Evolutionary conservation across 306 rosid genomes (phyloP), one percentile per base, ranked within the genome.

Genomic region (Bauhinia variegata): DNA sequence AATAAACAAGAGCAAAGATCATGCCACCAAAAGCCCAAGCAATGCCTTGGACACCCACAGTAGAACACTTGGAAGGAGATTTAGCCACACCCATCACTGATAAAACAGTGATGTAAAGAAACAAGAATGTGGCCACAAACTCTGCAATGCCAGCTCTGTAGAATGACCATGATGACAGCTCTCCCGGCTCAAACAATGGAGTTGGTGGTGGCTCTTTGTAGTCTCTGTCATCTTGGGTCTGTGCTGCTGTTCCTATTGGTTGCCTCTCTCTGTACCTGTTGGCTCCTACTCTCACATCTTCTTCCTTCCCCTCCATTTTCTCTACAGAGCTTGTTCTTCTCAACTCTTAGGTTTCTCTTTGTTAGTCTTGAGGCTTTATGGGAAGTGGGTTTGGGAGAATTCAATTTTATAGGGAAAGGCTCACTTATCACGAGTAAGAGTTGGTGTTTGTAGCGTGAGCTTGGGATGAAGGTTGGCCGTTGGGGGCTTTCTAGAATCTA

Each of bases 11-110:
- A 64, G 75, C 87, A 54, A 83, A 83, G 39, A 83, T 83, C 84
- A 76, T 83, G 8, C 87, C 87, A 47, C 84, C 87, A 55, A 83
- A 76, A 3, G 87, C 79, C 87, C 87, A 83, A 54, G 87, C 87
- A 7, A 83, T 83, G 63, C 84, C 82, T 64, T 83, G 87, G 17
- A 73, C 60, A 3, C 87, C 87, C 10, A 83, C 87, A 0, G 87
- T 59, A 5, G 82, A 63, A 28, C 87, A 82, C 73, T 82, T 82
- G 47, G 0, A 19, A 0, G 54, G 62, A 2, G 87, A 72, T 51
- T 54, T 69, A 34, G 10, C 8, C 7, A 82, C 86, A 18, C 86
- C 86, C 73, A 82, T 82, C 2, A 78, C 80, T 0, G 86, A 78
- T 5, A 74, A 43, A 4, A 82, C 62, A 0, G 86, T 82, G 49